A percentile compares a stretch with the other conserved stretches of the same genome.
Conservation (phyloP, 1,284 basidiomycete genomes). For the Ustilago shanxiensis region DNA sequence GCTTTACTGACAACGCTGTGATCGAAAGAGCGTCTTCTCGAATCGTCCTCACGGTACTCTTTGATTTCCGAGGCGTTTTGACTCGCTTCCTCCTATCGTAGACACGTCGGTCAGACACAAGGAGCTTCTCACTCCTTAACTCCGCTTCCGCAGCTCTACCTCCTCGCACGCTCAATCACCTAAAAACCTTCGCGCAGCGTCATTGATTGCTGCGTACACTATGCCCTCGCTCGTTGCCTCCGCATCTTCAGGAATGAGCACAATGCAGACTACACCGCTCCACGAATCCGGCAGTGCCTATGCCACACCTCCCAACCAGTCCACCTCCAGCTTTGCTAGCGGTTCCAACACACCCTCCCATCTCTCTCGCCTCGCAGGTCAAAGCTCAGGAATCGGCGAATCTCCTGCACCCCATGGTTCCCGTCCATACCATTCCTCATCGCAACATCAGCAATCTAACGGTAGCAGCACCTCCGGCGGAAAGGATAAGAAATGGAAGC, state of each 20-base stretch:
- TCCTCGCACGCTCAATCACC: not conserved
- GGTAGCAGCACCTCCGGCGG: slow-evolving; percentile 17
- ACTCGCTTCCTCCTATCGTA: not conserved
- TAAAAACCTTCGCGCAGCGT: not conserved
- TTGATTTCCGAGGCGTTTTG: not conserved
- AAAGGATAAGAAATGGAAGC: slow-evolving; percentile 68
- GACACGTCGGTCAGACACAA: not conserved
- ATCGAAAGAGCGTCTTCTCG: not conserved
- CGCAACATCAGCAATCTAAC: slow-evolving; percentile 19
- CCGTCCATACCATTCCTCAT: slow-evolving; percentile 28
- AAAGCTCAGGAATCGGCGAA: slow-evolving; percentile 48
- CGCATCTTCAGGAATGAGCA: slow-evolving; percentile 27
- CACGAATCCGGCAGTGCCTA: slow-evolving; percentile 40
- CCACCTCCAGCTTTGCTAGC: slow-evolving; percentile 44
- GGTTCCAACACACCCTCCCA: slow-evolving; percentile 47
- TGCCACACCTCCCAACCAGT: slow-evolving; percentile 44
- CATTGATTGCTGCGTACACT: not conserved
- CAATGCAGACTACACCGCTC: slow-evolving; percentile 37
- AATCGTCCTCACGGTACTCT: not conserved
- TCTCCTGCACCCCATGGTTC: slow-evolving; percentile 33
- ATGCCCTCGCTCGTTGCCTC: slow-evolving; percentile 46
- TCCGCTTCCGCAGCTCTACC: not conserved
- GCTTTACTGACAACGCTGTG: not conserved
- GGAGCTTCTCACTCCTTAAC: not conserved
- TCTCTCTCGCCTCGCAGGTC: slow-evolving; percentile 19